phyloP scores from a whole-genome alignment of 495 filamentous ascomycete genomes.

The Margaritispora aquatica region DNA sequence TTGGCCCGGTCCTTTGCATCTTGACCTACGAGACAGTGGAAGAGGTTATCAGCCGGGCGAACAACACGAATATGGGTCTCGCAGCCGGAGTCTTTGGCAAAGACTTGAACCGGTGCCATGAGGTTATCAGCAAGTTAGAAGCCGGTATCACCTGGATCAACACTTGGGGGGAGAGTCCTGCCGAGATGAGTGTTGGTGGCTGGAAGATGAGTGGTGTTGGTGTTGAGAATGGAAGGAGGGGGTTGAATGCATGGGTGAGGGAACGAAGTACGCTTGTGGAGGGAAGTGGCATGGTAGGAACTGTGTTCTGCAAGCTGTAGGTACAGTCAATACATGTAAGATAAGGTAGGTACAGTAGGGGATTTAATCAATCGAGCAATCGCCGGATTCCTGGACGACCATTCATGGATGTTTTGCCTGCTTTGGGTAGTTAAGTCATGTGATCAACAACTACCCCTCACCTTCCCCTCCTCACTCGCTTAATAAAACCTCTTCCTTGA shows the following conservation, averaged over 20 bases:
- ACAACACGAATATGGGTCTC: constrained; percentile 65
- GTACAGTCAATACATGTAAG: not conserved
- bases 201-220: constrained; percentile 45
- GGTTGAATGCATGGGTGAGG: constrained; percentile 71
- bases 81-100: constrained; percentile 75
- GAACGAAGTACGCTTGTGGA: constrained; percentile 81
- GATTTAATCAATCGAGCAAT: not conserved
- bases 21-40: constrained; percentile 59
- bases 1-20: constrained; percentile 74
- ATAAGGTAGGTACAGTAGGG: not conserved
- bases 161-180: constrained; percentile 43
- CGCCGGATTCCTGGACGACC: too few species aligned
- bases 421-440: not conserved
- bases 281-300: constrained; percentile 60
- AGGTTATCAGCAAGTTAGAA: constrained; percentile 59
- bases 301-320: constrained; percentile 50
- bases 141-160: constrained; percentile 57
- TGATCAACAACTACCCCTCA: too few species aligned
- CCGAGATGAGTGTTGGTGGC: constrained; percentile 45
- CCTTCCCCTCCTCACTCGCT: too few species aligned
- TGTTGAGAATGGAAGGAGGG: constrained; percentile 55
- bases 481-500: too few species aligned
- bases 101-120: constrained; percentile 64
- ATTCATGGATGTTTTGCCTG: not conserved
- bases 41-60: constrained; percentile 64